A percentile compares a stretch with the other conserved stretches of the same genome.
Conservation (phyloP, 2,329 filamentous ascomycete genomes). For the Neobulgaria alba region DNA sequence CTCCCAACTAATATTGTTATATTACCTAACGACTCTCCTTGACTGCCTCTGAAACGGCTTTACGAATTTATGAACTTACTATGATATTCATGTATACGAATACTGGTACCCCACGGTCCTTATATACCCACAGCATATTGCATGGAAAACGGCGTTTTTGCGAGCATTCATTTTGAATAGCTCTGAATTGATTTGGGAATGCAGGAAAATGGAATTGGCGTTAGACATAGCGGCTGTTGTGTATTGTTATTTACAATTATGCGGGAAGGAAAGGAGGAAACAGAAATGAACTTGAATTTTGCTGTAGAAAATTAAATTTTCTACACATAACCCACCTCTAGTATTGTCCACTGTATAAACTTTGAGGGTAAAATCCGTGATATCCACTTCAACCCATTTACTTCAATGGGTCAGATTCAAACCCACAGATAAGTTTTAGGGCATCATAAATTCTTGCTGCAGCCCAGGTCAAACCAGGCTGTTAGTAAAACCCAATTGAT, state of each 20-base stretch:
- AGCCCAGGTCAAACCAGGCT: no score
- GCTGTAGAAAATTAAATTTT: no score
- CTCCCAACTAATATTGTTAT: conserved; percentile 16
- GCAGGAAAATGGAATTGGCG: conserved; percentile 4
- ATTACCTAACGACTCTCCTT: conserved; percentile 18
- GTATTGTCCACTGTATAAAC: no score
- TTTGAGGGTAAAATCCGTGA: no score
- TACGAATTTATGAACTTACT: conserved; percentile 22
- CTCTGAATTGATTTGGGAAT: background rate
- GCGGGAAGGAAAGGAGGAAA: no score
- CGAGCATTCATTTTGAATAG: conserved; percentile 4
- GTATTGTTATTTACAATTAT: background rate
- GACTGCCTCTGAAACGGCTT: conserved; percentile 17
- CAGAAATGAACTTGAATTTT: no score
- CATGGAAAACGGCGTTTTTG: conserved; percentile 11
- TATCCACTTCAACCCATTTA: no score
- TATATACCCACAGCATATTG: conserved; percentile 15
- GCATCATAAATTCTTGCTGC: no score
- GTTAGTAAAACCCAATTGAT: no score
- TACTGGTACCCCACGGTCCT: conserved; percentile 21
- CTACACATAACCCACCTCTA: no score
- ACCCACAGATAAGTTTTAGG: no score
- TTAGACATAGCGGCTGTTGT: conserved; percentile 7
- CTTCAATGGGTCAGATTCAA: no score
- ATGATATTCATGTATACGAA: conserved; percentile 27